phyloP scores from a whole-genome alignment of 164 flowering plant species.

The Kalanchoe fedtschenkoi region DNA sequence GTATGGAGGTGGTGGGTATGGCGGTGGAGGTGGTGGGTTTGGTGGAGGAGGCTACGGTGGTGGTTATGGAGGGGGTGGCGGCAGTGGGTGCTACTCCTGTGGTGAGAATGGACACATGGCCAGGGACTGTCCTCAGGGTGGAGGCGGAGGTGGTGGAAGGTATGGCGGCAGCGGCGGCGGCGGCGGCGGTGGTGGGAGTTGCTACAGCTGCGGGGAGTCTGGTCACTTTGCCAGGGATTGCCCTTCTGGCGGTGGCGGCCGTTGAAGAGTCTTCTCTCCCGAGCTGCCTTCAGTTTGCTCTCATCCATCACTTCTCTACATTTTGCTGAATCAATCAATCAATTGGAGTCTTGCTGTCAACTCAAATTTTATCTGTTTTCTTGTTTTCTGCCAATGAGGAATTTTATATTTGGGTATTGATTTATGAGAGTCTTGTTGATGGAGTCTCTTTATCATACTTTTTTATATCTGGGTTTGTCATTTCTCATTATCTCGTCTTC shows the following conservation, averaged over 20 bases:
- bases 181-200: conserved; percentile 36
- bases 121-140: conserved; percentile 27
- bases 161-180: conserved; percentile 36
- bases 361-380: too few relatives aligned
- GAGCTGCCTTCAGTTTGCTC: not conserved
- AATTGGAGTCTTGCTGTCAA: not conserved
- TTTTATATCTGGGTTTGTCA: too few relatives aligned
- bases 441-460: too few relatives aligned
- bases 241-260: conserved; percentile 12
- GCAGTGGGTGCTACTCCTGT: conserved; percentile 32
- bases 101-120: conserved; percentile 45
- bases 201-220: conserved; percentile 43
- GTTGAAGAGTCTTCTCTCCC: conserved; percentile 12
- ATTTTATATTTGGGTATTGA: too few relatives aligned
- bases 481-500: too few relatives aligned
- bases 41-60: conserved; percentile 25
- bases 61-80: conserved; percentile 24
- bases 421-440: too few relatives aligned
- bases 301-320: not conserved
- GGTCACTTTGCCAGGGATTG: conserved; percentile 64
- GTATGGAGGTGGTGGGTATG: conserved; percentile 18
- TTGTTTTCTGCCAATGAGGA: too few relatives aligned
- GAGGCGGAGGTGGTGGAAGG: conserved; percentile 30
- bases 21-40: conserved; percentile 22
- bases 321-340: not conserved